Base-by-base conservation (phyloP, 2,329 filamentous ascomycete genomes). In the Leptographium galeiforme region DNA sequence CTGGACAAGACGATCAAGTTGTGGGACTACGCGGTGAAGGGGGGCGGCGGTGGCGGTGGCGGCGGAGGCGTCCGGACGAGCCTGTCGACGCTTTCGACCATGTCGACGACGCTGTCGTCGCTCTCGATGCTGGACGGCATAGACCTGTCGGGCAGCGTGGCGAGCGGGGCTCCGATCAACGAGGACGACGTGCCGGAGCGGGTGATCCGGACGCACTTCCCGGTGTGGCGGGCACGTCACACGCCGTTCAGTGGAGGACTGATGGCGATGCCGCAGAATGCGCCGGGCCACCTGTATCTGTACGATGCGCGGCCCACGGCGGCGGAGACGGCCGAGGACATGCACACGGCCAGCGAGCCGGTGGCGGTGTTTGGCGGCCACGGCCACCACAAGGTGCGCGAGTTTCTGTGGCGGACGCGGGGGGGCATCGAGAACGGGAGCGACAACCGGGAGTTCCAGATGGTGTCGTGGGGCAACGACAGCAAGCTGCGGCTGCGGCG, bases 391-490 rank as follows among this genome's bases (percentile, higher is more conserved):
- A 82, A 90, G 63, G 89, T 88, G 34, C 95, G 93, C 63, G 90
- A 96, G 61, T 96, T 96, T 57, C 70, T 96, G 12, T 96, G 90
- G 90, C 79, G 90, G 64, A 79, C 81, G 48, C 81, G 90, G 53
- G 90, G 90, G 40, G 69, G 69, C 16, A 74, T 84, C 19, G 77
- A 78, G 18, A 79, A 88, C 52, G 77, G 78, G n/a, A 69, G 85
- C 47, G 90, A 96, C 61, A 74, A 89, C 57, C 81, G 91, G 61
- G 90, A 96, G 51, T 96, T 95, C 58, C 90, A 96, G 66, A 74
- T 96, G 18, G 87, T 96, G 0, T 90, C 90, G 0, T 96, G 90
- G 90, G 89, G 89, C 32, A 84, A 87, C 49, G 91, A 96, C 65
- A 86, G 85, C 59, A 80, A 89, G 62, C 72, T 96, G 34, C 83